Evolutionary conservation across 23 red algal species (phyloP), one percentile per base, ranked within the genome.

Genomic region (Chondrus crispus): DNA sequence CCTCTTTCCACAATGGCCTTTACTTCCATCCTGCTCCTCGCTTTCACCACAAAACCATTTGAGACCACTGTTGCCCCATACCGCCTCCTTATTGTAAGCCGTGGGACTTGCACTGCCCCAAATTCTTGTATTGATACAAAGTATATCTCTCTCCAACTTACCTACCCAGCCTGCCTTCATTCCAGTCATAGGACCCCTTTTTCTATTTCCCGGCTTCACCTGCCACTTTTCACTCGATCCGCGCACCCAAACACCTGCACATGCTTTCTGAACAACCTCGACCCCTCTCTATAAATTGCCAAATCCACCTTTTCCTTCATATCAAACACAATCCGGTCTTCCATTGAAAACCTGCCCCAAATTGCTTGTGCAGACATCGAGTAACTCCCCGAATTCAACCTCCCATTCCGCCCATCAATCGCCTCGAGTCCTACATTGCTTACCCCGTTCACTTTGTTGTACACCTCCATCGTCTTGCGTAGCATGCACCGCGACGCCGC

Each of bases 241-340:
- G 35, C 33, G 53, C 87, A 90, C 11, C 50, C 53, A 41, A 90
- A 90, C 54, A 81, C 10, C 20, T 80, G 26, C 42, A 70, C 73
- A n/a, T 90, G 87, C 48, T 90, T 53, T 40, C 73, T 33, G 54
- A 90, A 90, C 13, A 90, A 28, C 37, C 87, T 28, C 41, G 78
- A 36, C 44, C 72, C 87, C 50, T 90, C 72, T 37, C 73, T 46
- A 49, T 66, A 90, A 79, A 90, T 90, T 10, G 60, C 53, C 68
- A 90, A 9, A 73, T 90, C 87, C 28, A 90, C 87, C 40, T 54
- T 63, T 90, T 90, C 87, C 39, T 90, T 79, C 24, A 38, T 46
- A 44, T 90, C 87, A 51, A 90, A 90, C 13, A 48, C 40, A 22
- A 55, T 37, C 24, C 72, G 39, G 29, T 90, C 72, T 33, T 79